phyloP scores from a whole-genome alignment of 2,329 filamentous ascomycete species.

The Canariomyces notabilis region DNA sequence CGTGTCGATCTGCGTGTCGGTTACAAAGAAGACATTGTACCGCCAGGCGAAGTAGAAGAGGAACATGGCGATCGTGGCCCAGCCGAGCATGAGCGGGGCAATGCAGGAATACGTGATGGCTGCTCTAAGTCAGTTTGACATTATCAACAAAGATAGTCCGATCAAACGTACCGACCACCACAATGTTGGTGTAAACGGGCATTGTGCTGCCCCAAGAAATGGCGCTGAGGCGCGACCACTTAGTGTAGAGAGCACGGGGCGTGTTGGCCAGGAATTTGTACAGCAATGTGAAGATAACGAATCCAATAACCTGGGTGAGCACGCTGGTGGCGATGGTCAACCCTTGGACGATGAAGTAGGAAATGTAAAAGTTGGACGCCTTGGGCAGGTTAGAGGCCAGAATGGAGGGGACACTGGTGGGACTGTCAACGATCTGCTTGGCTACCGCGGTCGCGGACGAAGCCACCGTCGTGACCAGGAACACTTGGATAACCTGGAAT shows the following conservation, averaged over 20 bases:
- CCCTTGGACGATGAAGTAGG: constrained; percentile 91
- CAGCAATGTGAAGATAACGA: constrained; percentile 68
- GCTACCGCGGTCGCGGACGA: constrained; percentile 72
- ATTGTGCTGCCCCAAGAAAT: constrained; percentile 81
- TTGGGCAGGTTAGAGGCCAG: constrained; percentile 72
- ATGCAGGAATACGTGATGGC: constrained; percentile 84
- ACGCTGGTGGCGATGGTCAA: constrained; percentile 70
- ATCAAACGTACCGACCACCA: constrained; percentile 64
- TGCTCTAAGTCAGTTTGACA: constrained; percentile 30
- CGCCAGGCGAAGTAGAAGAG: constrained; percentile 84
- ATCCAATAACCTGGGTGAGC: constrained; percentile 64
- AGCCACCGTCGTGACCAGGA: constrained; percentile 77
- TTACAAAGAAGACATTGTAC: constrained; percentile 87
- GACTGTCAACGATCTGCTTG: constrained; percentile 57
- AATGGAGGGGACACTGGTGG: constrained; percentile 55
- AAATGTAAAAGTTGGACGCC: constrained; percentile 90
- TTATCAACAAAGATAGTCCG: background rate
- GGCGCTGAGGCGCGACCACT: constrained; percentile 68
- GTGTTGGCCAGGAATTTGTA: constrained; percentile 71
- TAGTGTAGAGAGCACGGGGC: constrained; percentile 72
- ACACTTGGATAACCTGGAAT: constrained; percentile 88
- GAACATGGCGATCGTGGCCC: constrained; percentile 71
- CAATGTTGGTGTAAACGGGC: constrained; percentile 75
- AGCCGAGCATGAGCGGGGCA: constrained; percentile 76
- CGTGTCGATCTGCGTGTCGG: constrained; percentile 75